Evolutionary conservation across 2,329 filamentous ascomycete species (phyloP), one percentile per base, ranked within the genome.

Genomic region (Coniochaeta sp.): DNA sequence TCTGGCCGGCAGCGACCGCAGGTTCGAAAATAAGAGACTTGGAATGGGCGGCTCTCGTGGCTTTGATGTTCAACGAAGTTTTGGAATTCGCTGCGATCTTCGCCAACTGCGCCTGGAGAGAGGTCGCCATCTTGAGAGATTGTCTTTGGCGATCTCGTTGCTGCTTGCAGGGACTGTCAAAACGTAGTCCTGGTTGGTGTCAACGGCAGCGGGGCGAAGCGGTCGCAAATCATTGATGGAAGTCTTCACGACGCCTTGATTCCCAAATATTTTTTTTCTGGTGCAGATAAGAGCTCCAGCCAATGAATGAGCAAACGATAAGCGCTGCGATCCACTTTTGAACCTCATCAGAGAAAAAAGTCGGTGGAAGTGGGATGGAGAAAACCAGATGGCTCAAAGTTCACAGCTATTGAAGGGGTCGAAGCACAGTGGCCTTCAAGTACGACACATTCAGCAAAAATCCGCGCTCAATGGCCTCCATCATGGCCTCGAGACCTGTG

Each of bases 21-120:
- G 90, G 84, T 68, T 96, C 93, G 78, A 96, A 99, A 62, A 99
- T 90, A 63, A 99, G 79, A 59, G 95, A 99, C 75, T 97, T 93
- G 65, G 91, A 91, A 77, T 99, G 95, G 64, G 91, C 87, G 63
- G 89, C 86, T 75, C 92, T 93, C 77, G 97, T 92, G 69, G 93
- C 91, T 77, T 96, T 96, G 68, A 96, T 83, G 72, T 98, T 91
- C 69, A 98, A 85, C 67, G 93, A 89, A 72, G 93, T 89, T 68
- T 93, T 96, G 68, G 91, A 96, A 70, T 90, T 90, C 66, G 89
- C 88, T 67, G 93, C 91, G 72, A 99, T 93, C 72, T 91, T 87
- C 80, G 93, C 91, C 79, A 99, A 81, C 83, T 99, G 96, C 79
- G 91, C 87, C 76, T 93, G 90, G 67, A 99, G 89, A 71, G 91